phyloP scores from a whole-genome alignment of 352 stramenopile genomes.

The Pythium grandisporangium region DNA sequence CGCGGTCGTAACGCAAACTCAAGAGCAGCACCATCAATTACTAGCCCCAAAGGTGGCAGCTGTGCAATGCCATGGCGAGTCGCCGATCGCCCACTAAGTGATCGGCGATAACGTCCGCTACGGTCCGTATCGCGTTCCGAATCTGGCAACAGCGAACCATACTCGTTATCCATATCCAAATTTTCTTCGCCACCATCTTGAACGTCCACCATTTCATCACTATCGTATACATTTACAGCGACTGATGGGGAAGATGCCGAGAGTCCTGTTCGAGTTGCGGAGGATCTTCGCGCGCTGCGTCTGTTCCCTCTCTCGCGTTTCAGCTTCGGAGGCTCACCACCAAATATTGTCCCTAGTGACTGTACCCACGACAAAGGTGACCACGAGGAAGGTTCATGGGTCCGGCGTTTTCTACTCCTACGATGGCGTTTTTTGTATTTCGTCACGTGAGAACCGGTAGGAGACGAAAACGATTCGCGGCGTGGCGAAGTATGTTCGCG shows the following conservation, averaged over 20 bases:
- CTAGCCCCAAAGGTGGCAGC: slow-evolving; percentile 47
- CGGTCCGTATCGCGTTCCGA: background rate
- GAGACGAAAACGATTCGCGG: background rate
- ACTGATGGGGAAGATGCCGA: background rate
- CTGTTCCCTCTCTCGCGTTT: too few relatives aligned
- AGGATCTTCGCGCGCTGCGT: too few relatives aligned
- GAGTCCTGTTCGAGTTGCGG: background rate
- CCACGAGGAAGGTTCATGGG: too few relatives aligned
- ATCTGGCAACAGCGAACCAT: background rate
- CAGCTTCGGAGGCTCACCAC: too few relatives aligned
- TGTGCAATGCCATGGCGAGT: background rate
- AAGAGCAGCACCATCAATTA: slow-evolving; percentile 92
- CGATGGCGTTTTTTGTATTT: background rate
- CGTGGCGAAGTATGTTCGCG: background rate
- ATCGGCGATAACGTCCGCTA: background rate
- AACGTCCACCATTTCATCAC: background rate
- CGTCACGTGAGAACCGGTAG: too few relatives aligned
- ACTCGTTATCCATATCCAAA: background rate
- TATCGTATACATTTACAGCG: background rate
- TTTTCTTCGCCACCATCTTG: background rate
- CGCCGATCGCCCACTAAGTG: background rate
- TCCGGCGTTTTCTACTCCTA: background rate
- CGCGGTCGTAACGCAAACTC: slow-evolving; percentile 46
- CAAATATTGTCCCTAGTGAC: background rate
- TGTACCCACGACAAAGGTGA: background rate